Evolutionary conservation across 1,139 yeast species (phyloP), one percentile per base, ranked within the genome.

Genomic region (Scheffersomyces segobiensis): DNA sequence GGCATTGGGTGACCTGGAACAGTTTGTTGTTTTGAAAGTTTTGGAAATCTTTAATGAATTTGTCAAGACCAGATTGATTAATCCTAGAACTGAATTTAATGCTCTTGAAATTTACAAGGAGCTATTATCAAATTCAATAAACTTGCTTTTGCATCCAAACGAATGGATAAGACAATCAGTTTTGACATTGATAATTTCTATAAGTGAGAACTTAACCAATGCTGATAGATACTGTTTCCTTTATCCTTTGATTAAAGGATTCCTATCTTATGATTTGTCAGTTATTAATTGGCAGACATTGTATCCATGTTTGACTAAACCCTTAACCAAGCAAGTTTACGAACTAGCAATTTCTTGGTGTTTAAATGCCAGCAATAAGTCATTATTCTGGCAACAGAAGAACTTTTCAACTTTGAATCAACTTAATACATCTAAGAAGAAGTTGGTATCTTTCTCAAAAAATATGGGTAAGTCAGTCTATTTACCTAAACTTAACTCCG

Each of bases 201-300:
- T 90, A 3, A 85, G 91, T 2, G 78, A 79, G 2, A 87, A 87
- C 66, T 72, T 93, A 52, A 79, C 88, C 18, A 81, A 87, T 46
- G 96, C 98, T 0, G 98, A 95, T 66, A 75, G 86, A 12, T 91
- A 89, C 65, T 93, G 98, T 67, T 82, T 92, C 68, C 74, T 93
- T 21, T 88, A 91, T 62, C 98, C 98, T 0, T 79, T 91, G 46
- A 81, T 95, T n/a, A 81, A 90, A 60, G 88, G 92, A 0, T 93
- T 83, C 67, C 82, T 95, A 67, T 85, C 86, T 24, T 88, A 91
- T 68, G 98, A 95, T 63, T 81, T 93, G 3, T 79, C 87, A 1
- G 86, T 81, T 51, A 85, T 92, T 62, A 74, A 82, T 1, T 89
- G 93, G 85, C 84, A 85, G 26, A 78, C 86, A 0, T 70, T 93